Percentiles rank a stretch among this genome's conserved stretches.
Evolutionary conservation across 2,329 filamentous ascomycete genomes (phyloP).

Genomic region (Fusarium chaquense): DNA sequence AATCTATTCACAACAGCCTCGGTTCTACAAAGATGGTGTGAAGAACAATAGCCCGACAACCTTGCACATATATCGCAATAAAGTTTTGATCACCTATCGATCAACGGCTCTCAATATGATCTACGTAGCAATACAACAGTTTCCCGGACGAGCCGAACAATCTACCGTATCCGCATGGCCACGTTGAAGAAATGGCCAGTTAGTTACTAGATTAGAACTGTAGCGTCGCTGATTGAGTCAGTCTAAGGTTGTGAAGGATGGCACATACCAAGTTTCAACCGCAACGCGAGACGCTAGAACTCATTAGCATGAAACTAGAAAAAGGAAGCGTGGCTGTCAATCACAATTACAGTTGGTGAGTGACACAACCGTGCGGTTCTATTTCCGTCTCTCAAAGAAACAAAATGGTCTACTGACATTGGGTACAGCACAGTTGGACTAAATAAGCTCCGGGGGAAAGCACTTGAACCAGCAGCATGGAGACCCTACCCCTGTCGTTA

Average conservation of each 20-base stretch:
- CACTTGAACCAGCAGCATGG: background rate
- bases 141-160: background rate
- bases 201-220: background rate
- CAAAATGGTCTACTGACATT: background rate
- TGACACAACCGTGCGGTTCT: background rate
- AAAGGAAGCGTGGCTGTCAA: background rate
- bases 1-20: background rate
- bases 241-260: background rate
- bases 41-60: background rate
- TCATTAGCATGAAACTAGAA: conserved; percentile 16
- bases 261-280: conserved; percentile 15
- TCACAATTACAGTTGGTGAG: background rate
- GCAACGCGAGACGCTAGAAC: conserved; percentile 15
- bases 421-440: background rate
- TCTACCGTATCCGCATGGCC: background rate
- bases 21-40: background rate
- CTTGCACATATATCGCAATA: background rate
- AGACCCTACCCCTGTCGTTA: background rate
- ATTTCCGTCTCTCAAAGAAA: background rate
- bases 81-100: background rate
- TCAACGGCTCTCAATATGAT: background rate
- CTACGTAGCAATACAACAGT: background rate
- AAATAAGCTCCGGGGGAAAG: background rate
- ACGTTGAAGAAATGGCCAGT: background rate
- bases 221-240: background rate